Conservation (phyloP, 257 asterid species). For the Plectranthus barbatus region DNA sequence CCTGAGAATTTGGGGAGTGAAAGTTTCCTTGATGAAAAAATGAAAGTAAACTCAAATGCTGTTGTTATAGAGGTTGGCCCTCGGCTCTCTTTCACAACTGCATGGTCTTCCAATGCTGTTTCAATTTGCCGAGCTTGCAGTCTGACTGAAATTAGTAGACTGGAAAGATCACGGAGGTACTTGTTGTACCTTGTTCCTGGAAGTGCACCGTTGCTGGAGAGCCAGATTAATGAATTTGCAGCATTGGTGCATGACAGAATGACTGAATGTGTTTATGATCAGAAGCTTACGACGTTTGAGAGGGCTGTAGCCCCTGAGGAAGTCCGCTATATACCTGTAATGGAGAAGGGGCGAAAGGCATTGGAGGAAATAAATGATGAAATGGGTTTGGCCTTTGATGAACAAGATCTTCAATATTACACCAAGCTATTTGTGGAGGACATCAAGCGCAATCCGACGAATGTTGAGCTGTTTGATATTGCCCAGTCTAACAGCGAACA, state of each 20-base stretch:
- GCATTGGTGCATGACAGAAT: conserved; percentile 84
- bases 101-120: conserved; percentile 95
- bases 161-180: conserved; percentile 81
- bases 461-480: conserved; percentile 86
- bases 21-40: conserved; percentile 60
- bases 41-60: conserved; percentile 15
- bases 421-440: conserved; percentile 84
- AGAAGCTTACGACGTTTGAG: conserved; percentile 73
- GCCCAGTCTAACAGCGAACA: conserved; percentile 99
- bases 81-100: conserved; percentile 80
- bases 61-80: conserved; percentile 81
- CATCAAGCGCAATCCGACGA: conserved; percentile 72
- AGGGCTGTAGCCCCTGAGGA: conserved; percentile 62
- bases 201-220: conserved; percentile 34
- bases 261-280: conserved; percentile 73
- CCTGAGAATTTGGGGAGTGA: conserved; percentile 41
- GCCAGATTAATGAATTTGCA: conserved; percentile 64
- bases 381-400: conserved; percentile 97
- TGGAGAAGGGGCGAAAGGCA: conserved; percentile 87
- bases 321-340: conserved; percentile 64
- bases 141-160: conserved; percentile 59
- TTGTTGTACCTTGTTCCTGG: conserved; percentile 45
- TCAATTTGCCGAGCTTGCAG: conserved; percentile 83
- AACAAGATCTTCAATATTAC: conserved; percentile 81
- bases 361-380: conserved; percentile 73